Evolutionary conservation across 768 basidiomycete genomes (phyloP), one percentile per base, ranked within the genome.

Genomic region (Boletus fagicola): DNA sequence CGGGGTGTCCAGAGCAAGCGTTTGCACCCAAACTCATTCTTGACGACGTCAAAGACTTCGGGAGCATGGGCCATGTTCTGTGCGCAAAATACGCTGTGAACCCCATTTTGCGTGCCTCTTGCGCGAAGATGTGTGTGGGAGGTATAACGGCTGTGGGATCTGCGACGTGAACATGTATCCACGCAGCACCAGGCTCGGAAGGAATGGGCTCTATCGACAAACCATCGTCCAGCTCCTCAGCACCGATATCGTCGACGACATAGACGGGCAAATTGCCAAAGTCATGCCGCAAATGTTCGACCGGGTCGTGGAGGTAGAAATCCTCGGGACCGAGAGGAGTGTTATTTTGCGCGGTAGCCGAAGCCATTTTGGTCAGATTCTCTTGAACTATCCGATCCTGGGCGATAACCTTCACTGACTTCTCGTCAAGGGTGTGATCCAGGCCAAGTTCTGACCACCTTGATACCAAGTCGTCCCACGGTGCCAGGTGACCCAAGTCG

Each of bases 151-250:
- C 77, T 2, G 92, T 93, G 0, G 95, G 95, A 69, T 99, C 97
- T 11, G 97, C 95, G 54, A 99, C 80, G 68, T 98, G 97, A 26
- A 88, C 78, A 64, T 98, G 95, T 12, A 96, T 68, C 96, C 97
- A 98, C 45, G 74, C 68, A 20, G 72, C 78, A 16, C 78, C 81
- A 2, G 83, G 82, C 48, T 89, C 84, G 4, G 74, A 73, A 5
- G 80, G 77, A 33, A 87, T 78, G n/a, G 74, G 67, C 61, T 96
- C 90, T 31, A 98, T 67, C 2, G 94, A 95, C 33, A 99, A 65
- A 3, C 94, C 97, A 68, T 99, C 97, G 68, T 99, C 97, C 22
- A 98, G 80, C 67, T 99, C 97, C 64, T 88, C 74, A 0, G 97
- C 94, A 8, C 65, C 68, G 0, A 77, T 61, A 58, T 92, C 90